Conservation (phyloP, 116 monocot species). For the Posidonia oceanica region DNA sequence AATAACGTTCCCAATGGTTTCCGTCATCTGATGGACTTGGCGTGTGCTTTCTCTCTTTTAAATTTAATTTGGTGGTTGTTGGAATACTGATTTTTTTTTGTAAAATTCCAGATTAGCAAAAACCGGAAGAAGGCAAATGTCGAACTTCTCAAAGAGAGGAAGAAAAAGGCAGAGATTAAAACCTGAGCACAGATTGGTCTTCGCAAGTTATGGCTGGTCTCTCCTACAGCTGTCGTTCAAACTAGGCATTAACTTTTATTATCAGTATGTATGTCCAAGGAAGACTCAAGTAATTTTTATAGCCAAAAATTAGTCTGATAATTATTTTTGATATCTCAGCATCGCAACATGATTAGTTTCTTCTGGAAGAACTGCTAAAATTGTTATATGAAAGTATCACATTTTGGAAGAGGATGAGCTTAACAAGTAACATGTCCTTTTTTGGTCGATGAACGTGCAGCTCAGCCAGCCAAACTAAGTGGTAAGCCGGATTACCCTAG, state of each 20-base stretch:
- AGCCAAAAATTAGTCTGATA: neutral
- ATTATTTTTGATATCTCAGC: neutral
- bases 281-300: neutral
- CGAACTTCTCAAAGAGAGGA: slow-evolving; percentile 52
- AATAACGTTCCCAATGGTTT: too few species aligned
- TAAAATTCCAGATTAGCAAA: slow-evolving; percentile 37
- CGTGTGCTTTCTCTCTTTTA: neutral
- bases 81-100: slow-evolving; percentile 5
- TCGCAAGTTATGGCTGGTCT: neutral
- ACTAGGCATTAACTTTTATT: neutral
- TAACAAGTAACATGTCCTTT: too few species aligned
- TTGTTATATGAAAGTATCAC: too few species aligned
- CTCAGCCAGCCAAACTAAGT: too few species aligned
- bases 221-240: neutral
- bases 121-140: slow-evolving; percentile 38
- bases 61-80: neutral
- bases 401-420: too few species aligned
- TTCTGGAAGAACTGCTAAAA: too few species aligned
- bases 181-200: neutral
- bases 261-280: neutral
- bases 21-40: too few species aligned
- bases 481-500: too few species aligned
- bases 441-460: too few species aligned
- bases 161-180: slow-evolving; percentile 26
- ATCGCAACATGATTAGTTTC: too few species aligned